phyloP scores from a whole-genome alignment of 2,329 filamentous ascomycete genomes.

The Colletotrichum sp. region DNA sequence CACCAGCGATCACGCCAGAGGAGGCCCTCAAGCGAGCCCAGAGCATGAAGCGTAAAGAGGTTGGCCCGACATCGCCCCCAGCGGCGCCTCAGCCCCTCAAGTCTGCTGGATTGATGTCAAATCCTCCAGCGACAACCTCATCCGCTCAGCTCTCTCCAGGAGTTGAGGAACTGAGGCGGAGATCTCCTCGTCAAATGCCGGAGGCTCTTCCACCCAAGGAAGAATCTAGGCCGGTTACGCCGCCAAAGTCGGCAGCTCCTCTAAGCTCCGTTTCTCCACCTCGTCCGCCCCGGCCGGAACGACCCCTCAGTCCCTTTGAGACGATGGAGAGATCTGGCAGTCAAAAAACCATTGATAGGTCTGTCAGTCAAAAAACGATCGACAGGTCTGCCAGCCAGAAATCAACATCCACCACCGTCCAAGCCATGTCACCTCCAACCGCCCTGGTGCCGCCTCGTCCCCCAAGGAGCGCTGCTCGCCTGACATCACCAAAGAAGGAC shows the following conservation, averaged over 20 bases:
- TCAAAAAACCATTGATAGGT: not conserved
- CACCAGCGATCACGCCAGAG: slow-evolving; percentile 36
- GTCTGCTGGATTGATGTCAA: slow-evolving; percentile 31
- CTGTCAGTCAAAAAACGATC: not conserved
- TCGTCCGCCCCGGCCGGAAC: not conserved
- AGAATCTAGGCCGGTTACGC: not conserved
- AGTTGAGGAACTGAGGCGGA: slow-evolving; percentile 52
- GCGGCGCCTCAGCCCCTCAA: slow-evolving; percentile 23
- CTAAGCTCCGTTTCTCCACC: not conserved
- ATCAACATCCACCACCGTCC: not conserved
- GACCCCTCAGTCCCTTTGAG: not conserved
- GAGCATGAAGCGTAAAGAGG: slow-evolving; percentile 43
- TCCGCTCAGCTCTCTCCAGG: slow-evolving; percentile 57
- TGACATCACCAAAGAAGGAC: slow-evolving; percentile 4
- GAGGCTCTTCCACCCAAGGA: slow-evolving; percentile 6
- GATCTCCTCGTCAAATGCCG: slow-evolving; percentile 51
- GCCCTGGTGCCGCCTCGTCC: slow-evolving; percentile 3
- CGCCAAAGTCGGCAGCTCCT: not conserved
- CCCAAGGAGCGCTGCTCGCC: slow-evolving; percentile 2
- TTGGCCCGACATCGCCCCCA: slow-evolving; percentile 23
- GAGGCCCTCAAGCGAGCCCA: slow-evolving; percentile 38
- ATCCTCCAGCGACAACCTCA: slow-evolving; percentile 44
- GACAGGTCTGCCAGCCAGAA: slow-evolving; percentile 5
- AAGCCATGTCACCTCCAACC: not conserved
- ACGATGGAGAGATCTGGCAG: not conserved